phyloP scores from a whole-genome alignment of 179 eudicot species.

The Actinidia polygama region DNA sequence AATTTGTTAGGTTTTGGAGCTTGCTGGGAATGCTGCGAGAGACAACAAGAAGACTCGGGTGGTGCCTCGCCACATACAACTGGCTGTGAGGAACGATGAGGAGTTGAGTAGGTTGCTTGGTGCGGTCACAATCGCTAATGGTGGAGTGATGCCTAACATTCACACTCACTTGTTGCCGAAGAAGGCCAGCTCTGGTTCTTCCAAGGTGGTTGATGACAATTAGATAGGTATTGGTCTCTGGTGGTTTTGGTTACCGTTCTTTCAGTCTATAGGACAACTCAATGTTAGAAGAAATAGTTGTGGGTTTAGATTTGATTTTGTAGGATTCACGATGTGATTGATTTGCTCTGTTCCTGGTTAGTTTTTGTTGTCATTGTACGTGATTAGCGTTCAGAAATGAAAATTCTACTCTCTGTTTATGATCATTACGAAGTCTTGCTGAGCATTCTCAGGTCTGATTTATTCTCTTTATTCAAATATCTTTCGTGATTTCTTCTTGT shows the following conservation, averaged over 20 bases:
- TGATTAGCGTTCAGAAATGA: too few relatives aligned
- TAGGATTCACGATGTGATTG: too few relatives aligned
- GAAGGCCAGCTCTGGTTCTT: constrained; percentile 40
- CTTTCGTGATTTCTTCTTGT: too few relatives aligned
- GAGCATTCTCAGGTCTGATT: too few relatives aligned
- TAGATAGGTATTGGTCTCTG: neutral
- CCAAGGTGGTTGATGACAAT: constrained; percentile 42
- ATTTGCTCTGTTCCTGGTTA: too few relatives aligned
- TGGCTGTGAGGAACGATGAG: constrained; percentile 49
- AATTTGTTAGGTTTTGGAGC: constrained; percentile 30
- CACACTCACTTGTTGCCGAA: constrained; percentile 42
- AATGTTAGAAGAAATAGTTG: too few relatives aligned
- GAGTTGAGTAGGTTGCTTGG: constrained; percentile 48
- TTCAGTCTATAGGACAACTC: neutral
- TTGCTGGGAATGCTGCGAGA: constrained; percentile 43
- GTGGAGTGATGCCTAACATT: constrained; percentile 51
- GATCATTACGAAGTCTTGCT: too few relatives aligned
- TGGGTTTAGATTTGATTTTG: too few relatives aligned
- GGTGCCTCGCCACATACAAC: constrained; percentile 44
- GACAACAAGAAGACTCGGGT: constrained; percentile 46
- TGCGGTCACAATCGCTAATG: constrained; percentile 42
- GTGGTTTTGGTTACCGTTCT: neutral
- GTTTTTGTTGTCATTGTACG: too few relatives aligned
- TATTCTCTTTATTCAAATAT: too few relatives aligned
- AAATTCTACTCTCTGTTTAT: too few relatives aligned